Conservation (phyloP, 768 basidiomycete species). For the Rhodotorula babjevae region DNA sequence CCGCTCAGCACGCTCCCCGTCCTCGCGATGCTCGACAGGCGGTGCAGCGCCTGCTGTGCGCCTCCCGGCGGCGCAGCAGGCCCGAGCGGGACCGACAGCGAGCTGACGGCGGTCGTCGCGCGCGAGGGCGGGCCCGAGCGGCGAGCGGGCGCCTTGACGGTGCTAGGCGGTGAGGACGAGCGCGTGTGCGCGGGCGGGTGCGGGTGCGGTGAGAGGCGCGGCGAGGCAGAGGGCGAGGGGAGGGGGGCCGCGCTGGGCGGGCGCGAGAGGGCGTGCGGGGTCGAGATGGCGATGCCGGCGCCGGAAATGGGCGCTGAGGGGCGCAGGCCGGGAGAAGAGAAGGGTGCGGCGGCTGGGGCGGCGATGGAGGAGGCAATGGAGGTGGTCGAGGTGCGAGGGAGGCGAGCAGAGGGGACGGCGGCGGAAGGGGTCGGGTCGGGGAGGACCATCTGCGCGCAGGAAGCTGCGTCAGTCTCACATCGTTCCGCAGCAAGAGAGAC, state of each 20-base stretch:
- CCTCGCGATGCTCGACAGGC: neutral
- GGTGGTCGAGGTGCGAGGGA: neutral
- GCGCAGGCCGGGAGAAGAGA: slow-evolving; percentile 11
- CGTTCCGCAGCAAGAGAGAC: neutral
- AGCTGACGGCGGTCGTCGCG: neutral
- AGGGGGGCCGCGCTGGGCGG: neutral
- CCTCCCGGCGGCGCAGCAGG: neutral
- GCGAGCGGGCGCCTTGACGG: neutral
- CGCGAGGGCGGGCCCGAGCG: neutral
- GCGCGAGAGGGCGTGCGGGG: neutral
- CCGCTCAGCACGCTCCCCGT: neutral
- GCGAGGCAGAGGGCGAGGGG: neutral
- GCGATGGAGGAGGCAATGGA: neutral
- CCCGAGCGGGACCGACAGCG: neutral
- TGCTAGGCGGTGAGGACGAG: neutral
- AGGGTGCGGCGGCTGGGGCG: neutral
- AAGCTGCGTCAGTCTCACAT: neutral
- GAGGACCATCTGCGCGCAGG: neutral
- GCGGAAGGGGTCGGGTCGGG: slow-evolving; percentile 1
- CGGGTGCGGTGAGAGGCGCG: neutral
- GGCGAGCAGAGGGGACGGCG: neutral
- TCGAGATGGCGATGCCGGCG: neutral
- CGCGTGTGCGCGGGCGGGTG: neutral
- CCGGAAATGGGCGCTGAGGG: neutral
- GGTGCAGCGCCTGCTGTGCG: neutral